Evolutionary conservation across 441 rosid species (phyloP).

Genomic region (Gossypium schwendimanii): DNA sequence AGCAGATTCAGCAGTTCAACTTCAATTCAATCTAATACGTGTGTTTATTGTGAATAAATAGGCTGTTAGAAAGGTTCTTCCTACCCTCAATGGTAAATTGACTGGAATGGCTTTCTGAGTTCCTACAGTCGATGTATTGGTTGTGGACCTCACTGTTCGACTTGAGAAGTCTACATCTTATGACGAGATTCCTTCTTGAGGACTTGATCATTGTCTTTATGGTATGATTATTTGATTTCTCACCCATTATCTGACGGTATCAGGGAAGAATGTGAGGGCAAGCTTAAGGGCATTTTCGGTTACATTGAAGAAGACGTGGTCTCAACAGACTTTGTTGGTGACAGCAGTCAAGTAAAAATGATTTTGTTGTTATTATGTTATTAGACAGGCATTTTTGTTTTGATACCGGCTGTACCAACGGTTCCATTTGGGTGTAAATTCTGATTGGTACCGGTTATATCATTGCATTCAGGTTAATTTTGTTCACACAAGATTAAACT

Average conservation of each 20-base stretch:
- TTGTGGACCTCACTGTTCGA: constrained; percentile 76
- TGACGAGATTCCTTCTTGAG: constrained; percentile 30
- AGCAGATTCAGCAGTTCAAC: not conserved
- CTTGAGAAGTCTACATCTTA: constrained; percentile 60
- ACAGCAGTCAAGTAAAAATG: constrained; percentile 37
- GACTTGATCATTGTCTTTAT: not conserved
- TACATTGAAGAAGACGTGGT: constrained; percentile 70
- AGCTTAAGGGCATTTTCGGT: constrained; percentile 66
- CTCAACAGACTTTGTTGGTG: constrained; percentile 65
- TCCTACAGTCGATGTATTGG: constrained; percentile 79
- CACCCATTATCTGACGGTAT: not conserved
- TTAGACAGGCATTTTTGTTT: not conserved
- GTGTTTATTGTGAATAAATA: not conserved
- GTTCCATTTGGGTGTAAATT: no score
- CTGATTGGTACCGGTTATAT: no score
- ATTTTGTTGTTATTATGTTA: not conserved
- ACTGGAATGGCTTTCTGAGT: constrained; percentile 93
- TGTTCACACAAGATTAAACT: no score
- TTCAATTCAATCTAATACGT: not conserved
- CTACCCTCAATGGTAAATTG: constrained; percentile 60
- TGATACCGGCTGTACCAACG: no score
- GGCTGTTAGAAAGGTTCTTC: constrained; percentile 84
- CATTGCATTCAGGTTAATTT: no score
- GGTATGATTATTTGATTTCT: not conserved
- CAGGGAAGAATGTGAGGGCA: constrained; percentile 65